phyloP scores from a whole-genome alignment of 2,329 filamentous ascomycete genomes.

The Aspergillus ibericus region DNA sequence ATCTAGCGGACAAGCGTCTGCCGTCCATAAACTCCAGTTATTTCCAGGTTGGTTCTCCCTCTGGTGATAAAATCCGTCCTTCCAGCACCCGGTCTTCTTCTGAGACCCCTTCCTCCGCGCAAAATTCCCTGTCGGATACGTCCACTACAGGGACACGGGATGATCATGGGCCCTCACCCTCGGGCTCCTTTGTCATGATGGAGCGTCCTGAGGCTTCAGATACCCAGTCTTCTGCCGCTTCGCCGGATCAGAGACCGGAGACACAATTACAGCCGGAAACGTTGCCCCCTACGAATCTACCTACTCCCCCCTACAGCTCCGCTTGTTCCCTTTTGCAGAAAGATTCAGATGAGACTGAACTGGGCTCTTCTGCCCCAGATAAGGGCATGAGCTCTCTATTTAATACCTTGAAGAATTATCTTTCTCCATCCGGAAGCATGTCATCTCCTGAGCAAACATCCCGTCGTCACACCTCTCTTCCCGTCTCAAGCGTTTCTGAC shows the following conservation, averaged over 20 bases:
- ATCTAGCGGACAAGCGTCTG: conserved; percentile 89
- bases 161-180: conserved; percentile 33
- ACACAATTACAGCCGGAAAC: conserved; percentile 29
- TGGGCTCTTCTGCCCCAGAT: conserved; percentile 39
- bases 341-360: conserved; percentile 44
- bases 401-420: conserved; percentile 47
- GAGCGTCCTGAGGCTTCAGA: conserved; percentile 38
- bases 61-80: conserved; percentile 64
- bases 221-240: conserved; percentile 29
- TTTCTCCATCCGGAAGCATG: conserved; percentile 37
- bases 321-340: conserved; percentile 46
- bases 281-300: conserved; percentile 37
- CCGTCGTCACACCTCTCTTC: conserved; percentile 51
- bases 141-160: conserved; percentile 25
- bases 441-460: conserved; percentile 35
- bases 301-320: conserved; percentile 47
- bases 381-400: conserved; percentile 44
- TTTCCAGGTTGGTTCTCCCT: conserved; percentile 98
- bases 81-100: conserved; percentile 41
- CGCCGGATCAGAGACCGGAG: conserved; percentile 25
- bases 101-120: conserved; percentile 27
- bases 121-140: conserved; percentile 26
- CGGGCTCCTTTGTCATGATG: conserved; percentile 45
- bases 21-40: conserved; percentile 94
- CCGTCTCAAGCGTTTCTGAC: conserved; percentile 65